These are phyloP conservation scores for Pichia sporocuriosa DNA, from an alignment of 805 yeast genomes.

Conservation along the genomic window DNA sequence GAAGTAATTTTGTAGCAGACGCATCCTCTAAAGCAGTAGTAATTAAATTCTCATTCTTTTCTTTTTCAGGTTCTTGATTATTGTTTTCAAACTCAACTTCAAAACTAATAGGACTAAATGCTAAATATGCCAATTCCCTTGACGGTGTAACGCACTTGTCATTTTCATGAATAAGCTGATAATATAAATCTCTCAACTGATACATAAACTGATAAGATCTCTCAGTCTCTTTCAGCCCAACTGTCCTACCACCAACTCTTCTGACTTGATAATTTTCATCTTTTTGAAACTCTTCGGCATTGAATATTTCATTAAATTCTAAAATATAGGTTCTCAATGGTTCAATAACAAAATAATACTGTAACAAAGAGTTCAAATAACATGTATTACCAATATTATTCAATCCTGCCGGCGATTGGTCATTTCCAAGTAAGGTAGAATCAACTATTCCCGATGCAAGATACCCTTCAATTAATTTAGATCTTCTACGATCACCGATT, in stretches of 20 bases:
- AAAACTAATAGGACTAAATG: conserved; percentile 67
- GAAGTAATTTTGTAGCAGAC: not conserved
- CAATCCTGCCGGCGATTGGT: conserved; percentile 83
- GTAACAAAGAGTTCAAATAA: conserved; percentile 83
- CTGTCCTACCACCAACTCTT: conserved; percentile 82
- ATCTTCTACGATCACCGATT: conserved; percentile 48
- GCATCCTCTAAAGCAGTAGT: conserved; percentile 3
- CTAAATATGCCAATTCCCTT: conserved; percentile 79
- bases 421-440: conserved; percentile 50
- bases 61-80: too few relatives aligned
- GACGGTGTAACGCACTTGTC: conserved; percentile 70
- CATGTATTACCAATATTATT: conserved; percentile 96
- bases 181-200: conserved; percentile 62
- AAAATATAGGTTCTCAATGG: conserved; percentile 69
- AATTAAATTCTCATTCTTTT: not conserved
- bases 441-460: conserved; percentile 59
- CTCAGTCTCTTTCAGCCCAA: conserved; percentile 69
- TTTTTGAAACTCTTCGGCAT: conserved; percentile 22
- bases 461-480: conserved; percentile 49
- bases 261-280: conserved; percentile 37
- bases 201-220: conserved; percentile 78
- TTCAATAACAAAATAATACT: conserved; percentile 78
- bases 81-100: conserved; percentile 41
- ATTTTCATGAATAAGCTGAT: conserved; percentile 57
- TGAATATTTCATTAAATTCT: conserved; percentile 39